Conservation (phyloP, 345 rosid genomes). For the Raphanus sativus region DNA sequence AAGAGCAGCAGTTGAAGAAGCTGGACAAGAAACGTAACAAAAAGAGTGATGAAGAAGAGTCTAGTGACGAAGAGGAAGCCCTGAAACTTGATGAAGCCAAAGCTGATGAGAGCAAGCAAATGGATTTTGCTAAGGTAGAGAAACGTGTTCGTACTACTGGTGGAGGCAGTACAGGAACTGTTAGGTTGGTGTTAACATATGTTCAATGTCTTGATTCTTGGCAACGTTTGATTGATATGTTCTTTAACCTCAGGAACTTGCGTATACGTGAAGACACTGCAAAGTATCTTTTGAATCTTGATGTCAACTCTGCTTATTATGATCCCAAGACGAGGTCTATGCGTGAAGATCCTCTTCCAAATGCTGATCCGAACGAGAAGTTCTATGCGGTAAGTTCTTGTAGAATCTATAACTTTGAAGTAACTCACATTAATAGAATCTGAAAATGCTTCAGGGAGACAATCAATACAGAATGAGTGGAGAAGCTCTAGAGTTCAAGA, state of each 20-base stretch:
- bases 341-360: constrained; percentile 90
- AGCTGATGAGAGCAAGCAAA: constrained; percentile 77
- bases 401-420: not conserved
- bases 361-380: constrained; percentile 81
- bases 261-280: constrained; percentile 74
- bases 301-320: constrained; percentile 65
- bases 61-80: constrained; percentile 58
- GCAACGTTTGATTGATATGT: not conserved
- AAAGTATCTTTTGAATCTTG: constrained; percentile 64
- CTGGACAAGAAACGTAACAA: constrained; percentile 60
- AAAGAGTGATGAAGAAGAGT: constrained; percentile 18
- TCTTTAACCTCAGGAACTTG: constrained; percentile 45
- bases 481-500: not conserved
- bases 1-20: constrained; percentile 73
- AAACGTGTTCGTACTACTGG: constrained; percentile 94
- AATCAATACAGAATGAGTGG: constrained; percentile 40
- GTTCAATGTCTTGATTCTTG: not conserved
- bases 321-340: constrained; percentile 71
- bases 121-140: constrained; percentile 91
- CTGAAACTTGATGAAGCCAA: constrained; percentile 80
- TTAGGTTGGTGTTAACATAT: constrained; percentile 26
- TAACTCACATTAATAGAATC: not conserved
- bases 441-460: constrained; percentile 47
- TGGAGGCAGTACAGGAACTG: constrained; percentile 94
- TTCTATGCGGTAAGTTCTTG: constrained; percentile 51